Percentiles rank a stretch among this genome's conserved stretches.
phyloP scores from a whole-genome alignment of 305 asterid genomes.

The Fraxinus velutina region DNA sequence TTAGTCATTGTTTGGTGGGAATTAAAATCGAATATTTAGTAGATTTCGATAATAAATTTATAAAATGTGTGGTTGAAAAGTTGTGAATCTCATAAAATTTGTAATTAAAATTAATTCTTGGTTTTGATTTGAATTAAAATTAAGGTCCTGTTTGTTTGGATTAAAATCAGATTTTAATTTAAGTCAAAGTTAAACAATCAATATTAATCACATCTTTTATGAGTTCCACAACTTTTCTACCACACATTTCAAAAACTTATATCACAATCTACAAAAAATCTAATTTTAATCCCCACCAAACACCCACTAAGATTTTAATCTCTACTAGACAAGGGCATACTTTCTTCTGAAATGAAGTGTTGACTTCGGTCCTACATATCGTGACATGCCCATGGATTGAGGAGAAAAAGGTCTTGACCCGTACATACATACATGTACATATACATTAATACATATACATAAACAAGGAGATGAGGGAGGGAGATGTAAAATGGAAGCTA shows the following conservation, averaged over 20 bases:
- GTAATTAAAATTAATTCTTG: not conserved
- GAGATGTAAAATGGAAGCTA: constrained; percentile 42
- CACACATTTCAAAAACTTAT: no score
- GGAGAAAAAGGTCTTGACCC: not conserved
- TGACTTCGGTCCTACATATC: not conserved
- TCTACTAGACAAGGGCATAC: not conserved
- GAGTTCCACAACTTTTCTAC: no score
- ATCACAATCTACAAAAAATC: no score
- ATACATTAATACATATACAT: not conserved
- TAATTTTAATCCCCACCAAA: no score
- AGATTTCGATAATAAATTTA: no score
- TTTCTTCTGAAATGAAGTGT: not conserved
- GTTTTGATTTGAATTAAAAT: no score
- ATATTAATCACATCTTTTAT: no score
- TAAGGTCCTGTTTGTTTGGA: no score
- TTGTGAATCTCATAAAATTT: no score
- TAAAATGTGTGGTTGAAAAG: not conserved
- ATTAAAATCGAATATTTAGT: no score
- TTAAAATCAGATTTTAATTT: no score
- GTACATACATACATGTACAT: not conserved
- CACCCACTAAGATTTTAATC: not conserved
- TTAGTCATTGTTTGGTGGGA: not conserved
- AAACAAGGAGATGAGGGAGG: not conserved
- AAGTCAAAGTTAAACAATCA: no score
- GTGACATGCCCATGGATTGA: not conserved